Evolutionary conservation across 805 yeast species (phyloP).

Genomic region (Candida methanosorbosa): DNA sequence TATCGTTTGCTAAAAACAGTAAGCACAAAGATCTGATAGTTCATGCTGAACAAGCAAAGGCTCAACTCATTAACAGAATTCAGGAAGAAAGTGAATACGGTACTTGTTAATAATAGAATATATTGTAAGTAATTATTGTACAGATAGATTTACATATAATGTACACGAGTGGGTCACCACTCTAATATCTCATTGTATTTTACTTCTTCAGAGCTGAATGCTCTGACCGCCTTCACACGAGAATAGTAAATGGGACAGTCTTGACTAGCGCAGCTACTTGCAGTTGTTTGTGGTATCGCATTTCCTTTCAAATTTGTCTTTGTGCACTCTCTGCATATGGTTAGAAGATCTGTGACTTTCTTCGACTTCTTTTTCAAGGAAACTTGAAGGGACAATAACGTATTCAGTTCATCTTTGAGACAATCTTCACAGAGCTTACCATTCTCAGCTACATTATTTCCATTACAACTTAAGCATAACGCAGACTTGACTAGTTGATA

Average conservation of each 20-base stretch:
- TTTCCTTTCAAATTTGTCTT: conserved; percentile 10
- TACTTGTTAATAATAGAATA: neutral
- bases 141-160: neutral
- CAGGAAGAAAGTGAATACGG: conserved; percentile 18
- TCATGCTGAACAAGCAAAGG: conserved; percentile 24
- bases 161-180: conserved; percentile 11
- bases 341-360: conserved; percentile 18
- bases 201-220: conserved; percentile 6
- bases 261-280: conserved; percentile 42
- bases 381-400: conserved; percentile 24
- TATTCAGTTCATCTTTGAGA: conserved; percentile 23
- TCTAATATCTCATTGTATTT: conserved; percentile 10
- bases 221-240: conserved; percentile 32
- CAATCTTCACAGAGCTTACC: conserved; percentile 27
- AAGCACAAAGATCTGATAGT: conserved; percentile 21
- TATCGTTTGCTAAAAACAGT: conserved; percentile 24
- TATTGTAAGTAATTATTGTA: neutral
- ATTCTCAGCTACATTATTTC: neutral
- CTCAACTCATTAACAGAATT: conserved; percentile 20
- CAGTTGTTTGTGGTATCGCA: conserved; percentile 17
- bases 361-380: conserved; percentile 18
- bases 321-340: conserved; percentile 30
- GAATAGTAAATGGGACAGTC: conserved; percentile 60
- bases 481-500: conserved; percentile 15
- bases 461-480: conserved; percentile 21